Conservation (phyloP, 164 flowering plant species). For the Piper betle region DNA sequence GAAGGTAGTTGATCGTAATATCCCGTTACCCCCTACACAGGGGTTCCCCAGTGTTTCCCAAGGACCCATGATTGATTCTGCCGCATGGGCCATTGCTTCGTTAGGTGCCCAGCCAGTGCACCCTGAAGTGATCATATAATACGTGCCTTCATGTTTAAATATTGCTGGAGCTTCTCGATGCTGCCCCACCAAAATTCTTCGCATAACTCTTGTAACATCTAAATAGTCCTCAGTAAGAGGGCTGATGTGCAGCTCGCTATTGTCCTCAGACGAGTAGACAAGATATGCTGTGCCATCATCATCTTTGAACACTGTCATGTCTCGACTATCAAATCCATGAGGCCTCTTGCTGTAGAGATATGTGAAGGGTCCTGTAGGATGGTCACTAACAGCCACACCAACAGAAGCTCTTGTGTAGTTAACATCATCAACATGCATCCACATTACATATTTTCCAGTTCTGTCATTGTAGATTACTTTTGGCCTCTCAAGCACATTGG, state of each 20-base stretch:
- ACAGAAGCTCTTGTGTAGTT: slow-evolving; percentile 91
- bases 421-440: slow-evolving; percentile 95
- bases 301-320: slow-evolving; percentile 91
- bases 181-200: slow-evolving; percentile 59
- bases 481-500: slow-evolving; percentile 94
- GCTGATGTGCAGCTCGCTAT: slow-evolving; percentile 87
- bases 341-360: slow-evolving; percentile 77
- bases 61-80: slow-evolving; percentile 87
- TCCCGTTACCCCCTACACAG: slow-evolving; percentile 73
- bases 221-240: slow-evolving; percentile 75
- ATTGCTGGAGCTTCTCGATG: slow-evolving; percentile 94
- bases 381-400: slow-evolving; percentile 71
- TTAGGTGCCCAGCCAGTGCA: slow-evolving; percentile 99
- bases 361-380: slow-evolving; percentile 83
- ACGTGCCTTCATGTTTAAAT: slow-evolving; percentile 71
- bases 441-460: slow-evolving; percentile 83
- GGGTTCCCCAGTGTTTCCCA: slow-evolving; percentile 97
- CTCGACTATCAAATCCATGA: slow-evolving; percentile 88
- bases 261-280: slow-evolving; percentile 82
- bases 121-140: slow-evolving; percentile 96
- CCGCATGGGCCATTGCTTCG: slow-evolving; percentile 83
- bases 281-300: slow-evolving; percentile 81
- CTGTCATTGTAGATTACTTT: slow-evolving; percentile 77
- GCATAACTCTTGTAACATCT: slow-evolving; percentile 45
- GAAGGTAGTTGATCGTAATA: slow-evolving; percentile 56